Evolutionary conservation across 176 grass and related monocot genomes (phyloP).

Genomic region (Eragrostis curvula): DNA sequence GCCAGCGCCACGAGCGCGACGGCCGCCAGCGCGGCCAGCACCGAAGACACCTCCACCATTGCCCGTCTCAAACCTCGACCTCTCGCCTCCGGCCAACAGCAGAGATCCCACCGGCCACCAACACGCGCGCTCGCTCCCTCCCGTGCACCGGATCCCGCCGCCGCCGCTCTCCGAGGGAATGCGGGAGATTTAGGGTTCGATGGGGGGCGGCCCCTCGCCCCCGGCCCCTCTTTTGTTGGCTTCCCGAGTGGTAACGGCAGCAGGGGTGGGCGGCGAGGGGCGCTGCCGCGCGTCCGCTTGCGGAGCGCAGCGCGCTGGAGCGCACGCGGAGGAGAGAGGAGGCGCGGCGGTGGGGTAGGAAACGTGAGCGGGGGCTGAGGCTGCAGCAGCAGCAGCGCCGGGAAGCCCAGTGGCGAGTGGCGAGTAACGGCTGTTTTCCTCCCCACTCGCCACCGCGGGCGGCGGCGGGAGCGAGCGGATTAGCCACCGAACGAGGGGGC

Average conservation of each 20-base stretch:
- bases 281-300: conserved; percentile 25
- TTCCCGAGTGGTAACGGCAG: conserved; percentile 45
- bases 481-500: not conserved
- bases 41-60: conserved; percentile 26
- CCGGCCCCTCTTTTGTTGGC: conserved; percentile 12
- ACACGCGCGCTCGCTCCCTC: not conserved
- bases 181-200: conserved; percentile 27
- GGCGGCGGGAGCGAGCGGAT: not conserved
- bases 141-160: not conserved
- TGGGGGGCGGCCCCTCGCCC: not conserved
- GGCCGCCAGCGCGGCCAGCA: conserved; percentile 20
- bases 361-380: conserved; percentile 11
- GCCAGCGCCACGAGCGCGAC: conserved; percentile 48
- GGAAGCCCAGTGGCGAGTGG: not conserved
- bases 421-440: conserved; percentile 39
- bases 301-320: not conserved
- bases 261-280: not conserved
- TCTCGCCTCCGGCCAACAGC: conserved; percentile 1
- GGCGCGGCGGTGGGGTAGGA: not conserved
- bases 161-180: not conserved
- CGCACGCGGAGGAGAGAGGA: not conserved
- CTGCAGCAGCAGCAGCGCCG: not conserved
- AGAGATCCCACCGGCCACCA: conserved; percentile 39
- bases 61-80: not conserved
- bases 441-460: conserved; percentile 1